A percentile compares a stretch with the other conserved stretches of the same genome.
phyloP scores from a whole-genome alignment of 805 yeast species.

The Candida sakaeoensis region DNA sequence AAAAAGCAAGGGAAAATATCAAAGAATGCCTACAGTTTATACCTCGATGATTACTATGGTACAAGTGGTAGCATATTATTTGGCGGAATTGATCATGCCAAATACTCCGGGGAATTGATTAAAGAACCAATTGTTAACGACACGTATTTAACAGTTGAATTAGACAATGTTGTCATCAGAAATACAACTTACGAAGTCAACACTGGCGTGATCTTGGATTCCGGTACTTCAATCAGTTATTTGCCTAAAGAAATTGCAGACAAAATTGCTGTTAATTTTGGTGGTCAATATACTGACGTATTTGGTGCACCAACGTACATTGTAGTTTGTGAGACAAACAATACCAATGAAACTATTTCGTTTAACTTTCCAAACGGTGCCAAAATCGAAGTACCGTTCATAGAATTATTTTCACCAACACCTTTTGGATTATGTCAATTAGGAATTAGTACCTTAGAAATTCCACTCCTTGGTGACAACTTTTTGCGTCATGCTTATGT shows the following conservation, averaged over 20 bases:
- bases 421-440: neutral
- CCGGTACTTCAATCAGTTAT: conserved; percentile 37
- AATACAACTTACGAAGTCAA: conserved; percentile 11
- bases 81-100: conserved; percentile 32
- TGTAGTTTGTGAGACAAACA: conserved; percentile 5
- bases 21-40: conserved; percentile 35
- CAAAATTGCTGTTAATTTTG: neutral
- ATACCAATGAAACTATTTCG: neutral
- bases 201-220: conserved; percentile 27
- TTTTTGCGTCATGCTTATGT: conserved; percentile 61
- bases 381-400: conserved; percentile 46
- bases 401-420: conserved; percentile 13
- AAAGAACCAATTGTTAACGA: conserved; percentile 1
- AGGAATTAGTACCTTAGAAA: neutral
- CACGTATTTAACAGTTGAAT: conserved; percentile 36
- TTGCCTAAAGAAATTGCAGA: conserved; percentile 32
- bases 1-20: conserved; percentile 30
- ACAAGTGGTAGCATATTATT: conserved; percentile 24
- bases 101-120: conserved; percentile 21
- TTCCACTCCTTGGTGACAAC: conserved; percentile 52
- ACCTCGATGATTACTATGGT: conserved; percentile 22
- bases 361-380: conserved; percentile 6
- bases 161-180: conserved; percentile 21
- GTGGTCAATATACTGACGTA: neutral
- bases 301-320: conserved; percentile 1